Percentiles rank a stretch among this genome's conserved stretches.
These are phyloP conservation scores for Jackrogersella multiformis DNA, from an alignment of 495 filamentous ascomycete species.

Conservation along the genomic window DNA sequence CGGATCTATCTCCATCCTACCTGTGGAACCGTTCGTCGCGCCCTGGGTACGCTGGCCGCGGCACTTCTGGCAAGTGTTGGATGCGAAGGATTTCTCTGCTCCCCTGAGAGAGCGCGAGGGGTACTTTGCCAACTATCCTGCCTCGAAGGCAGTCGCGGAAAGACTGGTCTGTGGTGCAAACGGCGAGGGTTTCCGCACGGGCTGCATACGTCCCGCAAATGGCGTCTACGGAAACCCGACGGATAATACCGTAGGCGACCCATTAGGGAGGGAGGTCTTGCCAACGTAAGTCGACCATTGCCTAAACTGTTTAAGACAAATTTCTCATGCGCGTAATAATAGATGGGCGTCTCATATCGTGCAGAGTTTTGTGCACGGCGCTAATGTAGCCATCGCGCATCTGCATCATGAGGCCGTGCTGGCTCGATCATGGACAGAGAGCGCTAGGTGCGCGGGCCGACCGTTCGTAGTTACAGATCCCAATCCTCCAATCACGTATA, in stretches of 20 bases:
- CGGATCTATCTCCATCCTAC: conserved; percentile 60
- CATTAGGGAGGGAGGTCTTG: conserved; percentile 45
- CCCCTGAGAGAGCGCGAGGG: conserved; percentile 56
- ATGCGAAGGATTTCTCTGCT: conserved; percentile 53
- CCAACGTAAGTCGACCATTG: conserved; percentile 54
- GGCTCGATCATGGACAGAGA: conserved; percentile 27
- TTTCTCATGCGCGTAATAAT: conserved; percentile 26
- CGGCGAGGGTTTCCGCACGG: conserved; percentile 57
- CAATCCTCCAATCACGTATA: conserved; percentile 53
- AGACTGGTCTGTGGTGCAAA: conserved; percentile 60
- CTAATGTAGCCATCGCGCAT: conserved; percentile 66
- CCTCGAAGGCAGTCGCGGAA: conserved; percentile 63
- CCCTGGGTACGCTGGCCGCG: conserved; percentile 58
- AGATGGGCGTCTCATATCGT: conserved; percentile 62
- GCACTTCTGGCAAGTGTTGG: conserved; percentile 58
- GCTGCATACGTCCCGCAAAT: conserved; percentile 66
- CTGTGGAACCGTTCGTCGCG: conserved; percentile 57
- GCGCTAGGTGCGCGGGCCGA: conserved; percentile 52
- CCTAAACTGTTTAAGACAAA: conserved; percentile 36
- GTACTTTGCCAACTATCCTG: conserved; percentile 67
- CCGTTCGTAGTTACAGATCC: conserved; percentile 53
- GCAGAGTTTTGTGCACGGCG: conserved; percentile 66
- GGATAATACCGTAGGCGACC: conserved; percentile 60
- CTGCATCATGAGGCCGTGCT: conserved; percentile 63
- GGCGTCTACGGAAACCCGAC: conserved; percentile 67